Conservation (phyloP, 73 alveolate genomes). For the Paramecium sexaurelia region DNA sequence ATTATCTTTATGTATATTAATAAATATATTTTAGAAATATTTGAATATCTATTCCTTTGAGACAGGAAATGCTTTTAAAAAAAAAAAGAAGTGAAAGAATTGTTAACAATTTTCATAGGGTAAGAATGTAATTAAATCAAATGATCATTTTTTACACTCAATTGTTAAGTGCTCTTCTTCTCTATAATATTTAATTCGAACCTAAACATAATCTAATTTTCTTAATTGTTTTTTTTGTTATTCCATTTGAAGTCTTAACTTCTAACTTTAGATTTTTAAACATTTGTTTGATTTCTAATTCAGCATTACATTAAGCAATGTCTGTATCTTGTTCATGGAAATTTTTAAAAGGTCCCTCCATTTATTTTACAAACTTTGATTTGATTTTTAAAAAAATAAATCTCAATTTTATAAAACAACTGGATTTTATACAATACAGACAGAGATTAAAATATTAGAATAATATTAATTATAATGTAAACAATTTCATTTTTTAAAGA, state of each 20-base stretch:
- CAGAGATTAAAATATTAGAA: background rate
- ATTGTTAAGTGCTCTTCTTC: background rate
- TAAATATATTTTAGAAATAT: no score
- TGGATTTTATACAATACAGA: background rate
- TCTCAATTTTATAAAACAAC: background rate
- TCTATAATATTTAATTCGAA: background rate
- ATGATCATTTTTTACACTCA: background rate
- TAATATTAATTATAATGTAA: background rate
- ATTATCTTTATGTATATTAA: no score
- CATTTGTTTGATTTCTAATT: background rate
- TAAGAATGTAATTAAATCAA: background rate
- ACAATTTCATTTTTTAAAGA: background rate
- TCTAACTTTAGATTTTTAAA: background rate
- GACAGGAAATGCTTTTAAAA: no score
- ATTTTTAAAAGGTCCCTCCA: background rate
- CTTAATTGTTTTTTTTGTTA: background rate
- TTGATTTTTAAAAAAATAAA: background rate
- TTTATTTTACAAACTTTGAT: background rate
- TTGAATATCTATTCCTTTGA: no score
- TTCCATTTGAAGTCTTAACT: background rate
- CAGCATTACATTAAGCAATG: background rate
- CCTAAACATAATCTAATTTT: background rate
- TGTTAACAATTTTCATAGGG: no score
- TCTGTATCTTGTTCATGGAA: background rate
- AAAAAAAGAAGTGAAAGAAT: no score